Percentiles rank a stretch among this genome's conserved stretches.
Evolutionary conservation across 2,329 filamentous ascomycete genomes (phyloP).

Genomic region (Hypocreales sp.): DNA sequence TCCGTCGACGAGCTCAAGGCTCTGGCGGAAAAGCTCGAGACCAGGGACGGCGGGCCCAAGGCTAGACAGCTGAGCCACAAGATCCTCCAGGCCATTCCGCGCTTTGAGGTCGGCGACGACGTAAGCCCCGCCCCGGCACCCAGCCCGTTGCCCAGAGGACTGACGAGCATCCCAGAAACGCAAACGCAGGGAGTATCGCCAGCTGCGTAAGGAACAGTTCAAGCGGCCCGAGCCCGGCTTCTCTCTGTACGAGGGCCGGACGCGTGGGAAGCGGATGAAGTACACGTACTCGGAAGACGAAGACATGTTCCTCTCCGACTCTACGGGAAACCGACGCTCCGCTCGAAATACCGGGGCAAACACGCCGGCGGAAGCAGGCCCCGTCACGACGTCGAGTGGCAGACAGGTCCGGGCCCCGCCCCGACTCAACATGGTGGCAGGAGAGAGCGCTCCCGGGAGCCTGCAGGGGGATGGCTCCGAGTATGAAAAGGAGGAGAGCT

Average conservation of each 20-base stretch:
- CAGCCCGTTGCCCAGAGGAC: neutral
- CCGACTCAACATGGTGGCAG: constrained; percentile 47
- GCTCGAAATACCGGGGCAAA: constrained; percentile 59
- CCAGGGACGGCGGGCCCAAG: constrained; percentile 64
- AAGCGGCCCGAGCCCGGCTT: constrained; percentile 76
- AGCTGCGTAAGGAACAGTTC: constrained; percentile 75
- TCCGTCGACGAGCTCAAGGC: constrained; percentile 71
- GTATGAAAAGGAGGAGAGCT: constrained; percentile 21
- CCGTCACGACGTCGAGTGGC: constrained; percentile 67
- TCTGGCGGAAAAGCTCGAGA: constrained; percentile 61
- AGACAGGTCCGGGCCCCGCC: constrained; percentile 62
- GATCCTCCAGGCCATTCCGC: constrained; percentile 65
- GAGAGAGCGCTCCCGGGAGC: constrained; percentile 29
- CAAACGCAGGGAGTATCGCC: constrained; percentile 79
- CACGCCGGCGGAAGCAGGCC: constrained; percentile 53
- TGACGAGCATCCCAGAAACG: constrained; percentile 52
- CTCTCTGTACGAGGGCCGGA: constrained; percentile 90
- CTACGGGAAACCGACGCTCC: constrained; percentile 45
- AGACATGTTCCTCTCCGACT: constrained; percentile 52
- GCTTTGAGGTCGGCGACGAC: constrained; percentile 88
- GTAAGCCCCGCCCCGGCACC: constrained; percentile 27
- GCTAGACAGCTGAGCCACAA: constrained; percentile 64
- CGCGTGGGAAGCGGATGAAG: constrained; percentile 86
- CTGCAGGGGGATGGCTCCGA: constrained; percentile 28
- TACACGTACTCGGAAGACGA: constrained; percentile 94